A percentile compares a stretch with the other conserved stretches of the same genome.
These are phyloP conservation scores for Capronia epimyces DNA, from an alignment of 2,329 filamentous ascomycete species.

Conservation along the genomic window DNA sequence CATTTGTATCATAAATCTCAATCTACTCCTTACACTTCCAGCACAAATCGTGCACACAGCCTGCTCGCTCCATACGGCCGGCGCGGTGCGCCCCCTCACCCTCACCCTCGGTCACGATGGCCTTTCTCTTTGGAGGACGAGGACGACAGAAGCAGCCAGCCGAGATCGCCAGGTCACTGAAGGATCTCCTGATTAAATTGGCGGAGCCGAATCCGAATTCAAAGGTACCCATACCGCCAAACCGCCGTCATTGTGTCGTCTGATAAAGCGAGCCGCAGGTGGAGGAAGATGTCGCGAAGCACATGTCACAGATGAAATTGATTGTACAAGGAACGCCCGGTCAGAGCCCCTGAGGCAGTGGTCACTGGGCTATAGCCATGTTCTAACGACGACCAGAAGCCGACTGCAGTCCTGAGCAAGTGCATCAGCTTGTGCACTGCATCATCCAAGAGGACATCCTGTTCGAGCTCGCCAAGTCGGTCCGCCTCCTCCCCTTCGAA, in stretches of 20 bases:
- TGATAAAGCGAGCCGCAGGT: slow-evolving; percentile 3
- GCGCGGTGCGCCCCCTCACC: neutral
- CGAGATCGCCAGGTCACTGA: slow-evolving; percentile 58
- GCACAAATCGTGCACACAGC: neutral
- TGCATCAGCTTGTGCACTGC: slow-evolving; percentile 76
- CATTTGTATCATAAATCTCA: neutral
- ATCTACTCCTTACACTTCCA: neutral
- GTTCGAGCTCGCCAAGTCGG: slow-evolving; percentile 71
- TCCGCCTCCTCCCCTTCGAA: slow-evolving; percentile 87
- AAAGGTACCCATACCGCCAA: slow-evolving; percentile 45
- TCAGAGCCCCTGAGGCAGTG: slow-evolving; percentile 40
- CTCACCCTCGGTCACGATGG: slow-evolving; percentile 47
- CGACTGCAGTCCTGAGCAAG: slow-evolving; percentile 80
- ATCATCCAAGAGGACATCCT: slow-evolving; percentile 88
- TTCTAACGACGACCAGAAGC: slow-evolving; percentile 54
- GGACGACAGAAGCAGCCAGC: slow-evolving; percentile 56
- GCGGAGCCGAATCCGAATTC: slow-evolving; percentile 52
- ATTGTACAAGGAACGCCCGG: slow-evolving; percentile 89
- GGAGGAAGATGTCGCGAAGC: slow-evolving; percentile 52
- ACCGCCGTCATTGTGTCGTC: slow-evolving; percentile 9
- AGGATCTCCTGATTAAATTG: slow-evolving; percentile 58
- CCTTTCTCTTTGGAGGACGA: slow-evolving; percentile 60
- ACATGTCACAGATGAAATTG: slow-evolving; percentile 84
- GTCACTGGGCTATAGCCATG: slow-evolving; percentile 1
- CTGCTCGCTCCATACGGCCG: neutral